Percentiles rank a stretch among this genome's conserved stretches.
Conservation (phyloP, 1,284 basidiomycete species). For the Boletellus deceptivus region DNA sequence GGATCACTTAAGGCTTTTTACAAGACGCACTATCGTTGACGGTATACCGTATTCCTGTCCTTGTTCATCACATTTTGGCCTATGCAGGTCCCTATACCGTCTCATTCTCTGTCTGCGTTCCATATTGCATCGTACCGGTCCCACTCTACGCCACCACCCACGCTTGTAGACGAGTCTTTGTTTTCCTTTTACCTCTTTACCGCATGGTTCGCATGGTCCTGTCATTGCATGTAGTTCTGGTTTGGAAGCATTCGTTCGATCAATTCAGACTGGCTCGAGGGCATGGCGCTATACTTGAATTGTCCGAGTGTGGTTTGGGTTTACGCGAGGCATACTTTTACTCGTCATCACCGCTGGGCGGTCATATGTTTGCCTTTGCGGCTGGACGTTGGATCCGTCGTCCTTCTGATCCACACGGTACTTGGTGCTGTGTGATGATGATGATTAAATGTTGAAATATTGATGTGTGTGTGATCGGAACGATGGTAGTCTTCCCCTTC, state of each 20-base stretch:
- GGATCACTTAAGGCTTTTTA: slow-evolving; percentile 2
- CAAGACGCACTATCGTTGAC: not conserved
- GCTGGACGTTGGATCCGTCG: no score
- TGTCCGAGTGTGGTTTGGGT: no score
- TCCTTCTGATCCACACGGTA: no score
- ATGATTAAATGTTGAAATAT: no score
- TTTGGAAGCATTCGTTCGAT: not conserved
- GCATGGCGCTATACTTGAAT: no score
- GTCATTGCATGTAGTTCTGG: not conserved
- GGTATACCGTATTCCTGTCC: not conserved
- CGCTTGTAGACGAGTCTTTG: not conserved
- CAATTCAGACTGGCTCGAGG: no score
- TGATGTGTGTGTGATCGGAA: no score
- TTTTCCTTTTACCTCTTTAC: not conserved
- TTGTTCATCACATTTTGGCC: not conserved
- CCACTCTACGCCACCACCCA: not conserved
- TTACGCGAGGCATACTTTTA: no score
- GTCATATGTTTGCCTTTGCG: no score
- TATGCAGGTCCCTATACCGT: not conserved
- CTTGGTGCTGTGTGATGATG: no score
- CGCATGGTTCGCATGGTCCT: slow-evolving; percentile 1
- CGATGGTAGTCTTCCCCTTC: no score
- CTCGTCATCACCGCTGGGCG: no score
- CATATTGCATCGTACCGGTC: slow-evolving; percentile 2
- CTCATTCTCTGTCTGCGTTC: not conserved